phyloP scores from a whole-genome alignment of 1,284 basidiomycete genomes.

The Boletus austroedulis region DNA sequence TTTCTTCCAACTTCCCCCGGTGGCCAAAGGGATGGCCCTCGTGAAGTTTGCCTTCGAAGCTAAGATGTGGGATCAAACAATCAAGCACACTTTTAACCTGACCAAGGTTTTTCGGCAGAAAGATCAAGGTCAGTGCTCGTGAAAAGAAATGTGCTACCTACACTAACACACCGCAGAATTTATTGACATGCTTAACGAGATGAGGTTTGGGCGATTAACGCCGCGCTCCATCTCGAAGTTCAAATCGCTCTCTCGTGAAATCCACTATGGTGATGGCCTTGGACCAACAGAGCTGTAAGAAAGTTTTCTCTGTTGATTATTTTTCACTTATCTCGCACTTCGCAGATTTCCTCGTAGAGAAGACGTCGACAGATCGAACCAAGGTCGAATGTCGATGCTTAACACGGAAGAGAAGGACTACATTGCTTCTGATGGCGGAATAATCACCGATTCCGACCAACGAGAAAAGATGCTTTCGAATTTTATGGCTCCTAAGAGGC shows the following conservation, averaged over 20 bases:
- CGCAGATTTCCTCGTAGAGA: slow-evolving; percentile 80
- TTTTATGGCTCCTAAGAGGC: slow-evolving; percentile 65
- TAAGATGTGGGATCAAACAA: slow-evolving; percentile 59
- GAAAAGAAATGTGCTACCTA: not conserved
- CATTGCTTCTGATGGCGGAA: slow-evolving; percentile 53
- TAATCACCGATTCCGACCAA: slow-evolving; percentile 48
- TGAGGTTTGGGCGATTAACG: slow-evolving; percentile 79
- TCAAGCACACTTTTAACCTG: slow-evolving; percentile 57
- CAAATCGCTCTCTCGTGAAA: slow-evolving; percentile 54
- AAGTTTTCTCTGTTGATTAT: not conserved
- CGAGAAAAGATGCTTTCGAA: slow-evolving; percentile 67
- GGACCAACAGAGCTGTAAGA: slow-evolving; percentile 77
- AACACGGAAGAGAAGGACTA: slow-evolving; percentile 45
- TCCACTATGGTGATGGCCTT: slow-evolving; percentile 67
- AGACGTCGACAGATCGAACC: slow-evolving; percentile 82
- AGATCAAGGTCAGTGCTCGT: slow-evolving; percentile 50
- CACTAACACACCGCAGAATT: slow-evolving; percentile 53
- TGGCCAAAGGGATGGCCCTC: slow-evolving; percentile 48
- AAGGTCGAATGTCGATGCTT: slow-evolving; percentile 53
- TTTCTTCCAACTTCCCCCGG: slow-evolving; percentile 93
- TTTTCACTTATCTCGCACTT: not conserved
- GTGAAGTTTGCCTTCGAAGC: slow-evolving; percentile 84
- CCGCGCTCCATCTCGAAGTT: slow-evolving; percentile 59
- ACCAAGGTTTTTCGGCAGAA: slow-evolving; percentile 67
- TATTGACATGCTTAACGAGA: slow-evolving; percentile 87